A percentile compares a stretch with the other conserved stretches of the same genome.
Evolutionary conservation across 345 rosid genomes (phyloP).

Genomic region (Raphanus raphanistrum): DNA sequence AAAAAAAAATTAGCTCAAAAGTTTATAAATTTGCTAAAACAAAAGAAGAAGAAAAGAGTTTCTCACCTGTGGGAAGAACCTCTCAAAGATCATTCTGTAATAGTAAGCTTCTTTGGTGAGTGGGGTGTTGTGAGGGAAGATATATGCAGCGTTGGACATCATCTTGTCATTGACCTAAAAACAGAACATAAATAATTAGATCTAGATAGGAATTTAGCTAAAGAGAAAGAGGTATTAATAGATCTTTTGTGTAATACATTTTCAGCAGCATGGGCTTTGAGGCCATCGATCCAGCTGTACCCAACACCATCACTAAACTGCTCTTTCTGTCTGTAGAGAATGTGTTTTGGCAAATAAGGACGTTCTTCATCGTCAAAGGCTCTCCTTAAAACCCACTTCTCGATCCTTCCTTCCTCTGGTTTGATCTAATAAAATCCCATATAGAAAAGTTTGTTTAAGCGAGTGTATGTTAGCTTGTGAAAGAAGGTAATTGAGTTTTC

Average conservation of each 20-base stretch:
- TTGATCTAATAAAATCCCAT: conserved; percentile 48
- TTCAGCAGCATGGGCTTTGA: conserved; percentile 73
- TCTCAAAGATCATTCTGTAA: conserved; percentile 87
- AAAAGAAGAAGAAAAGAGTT: background rate
- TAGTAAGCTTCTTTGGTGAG: conserved; percentile 82
- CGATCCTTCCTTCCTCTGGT: conserved; percentile 63
- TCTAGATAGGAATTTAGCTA: background rate
- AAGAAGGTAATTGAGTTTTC: background rate
- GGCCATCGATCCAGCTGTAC: conserved; percentile 97
- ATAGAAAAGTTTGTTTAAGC: background rate
- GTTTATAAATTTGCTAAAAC: background rate
- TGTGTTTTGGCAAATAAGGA: conserved; percentile 93
- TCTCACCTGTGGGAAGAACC: conserved; percentile 79
- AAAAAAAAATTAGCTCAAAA: no score
- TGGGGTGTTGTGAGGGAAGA: conserved; percentile 86
- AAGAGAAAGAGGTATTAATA: background rate
- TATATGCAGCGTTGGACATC: conserved; percentile 70
- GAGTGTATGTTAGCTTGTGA: background rate
- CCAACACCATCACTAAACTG: conserved; percentile 98
- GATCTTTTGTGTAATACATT: conserved; percentile 46
- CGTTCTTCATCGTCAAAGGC: conserved; percentile 83
- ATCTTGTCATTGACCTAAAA: conserved; percentile 74
- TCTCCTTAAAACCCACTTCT: conserved; percentile 84
- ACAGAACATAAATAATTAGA: background rate
- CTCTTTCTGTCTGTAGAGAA: conserved; percentile 93